Evolutionary conservation across 805 yeast species (phyloP).

Genomic region (Ogataea zsoltii): DNA sequence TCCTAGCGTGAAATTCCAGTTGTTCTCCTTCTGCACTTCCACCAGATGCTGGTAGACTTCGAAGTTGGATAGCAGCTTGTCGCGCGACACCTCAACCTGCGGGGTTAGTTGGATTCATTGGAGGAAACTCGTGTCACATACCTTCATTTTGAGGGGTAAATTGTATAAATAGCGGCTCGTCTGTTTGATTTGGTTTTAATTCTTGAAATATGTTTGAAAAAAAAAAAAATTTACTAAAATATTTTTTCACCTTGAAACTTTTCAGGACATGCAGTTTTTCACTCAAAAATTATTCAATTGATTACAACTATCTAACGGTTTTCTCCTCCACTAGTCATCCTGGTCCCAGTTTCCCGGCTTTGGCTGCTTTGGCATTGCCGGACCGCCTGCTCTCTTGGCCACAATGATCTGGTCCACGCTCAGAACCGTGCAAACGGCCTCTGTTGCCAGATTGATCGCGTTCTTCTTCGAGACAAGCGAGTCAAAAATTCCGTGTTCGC

Average conservation of each 20-base stretch:
- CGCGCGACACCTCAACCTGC: constrained; percentile 52
- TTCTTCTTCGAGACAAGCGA: constrained; percentile 76
- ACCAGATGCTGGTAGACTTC: constrained; percentile 62
- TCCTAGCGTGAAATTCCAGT: constrained; percentile 44
- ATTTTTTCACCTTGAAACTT: not conserved
- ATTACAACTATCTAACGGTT: not conserved
- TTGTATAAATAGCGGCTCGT: too few relatives aligned
- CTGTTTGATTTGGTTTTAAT: too few relatives aligned
- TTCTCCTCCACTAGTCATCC: constrained; percentile 54
- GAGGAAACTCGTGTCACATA: constrained; percentile 5
- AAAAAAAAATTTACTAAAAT: not conserved
- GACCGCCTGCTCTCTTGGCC: constrained; percentile 99
- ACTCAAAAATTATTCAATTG: not conserved
- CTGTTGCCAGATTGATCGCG: constrained; percentile 92
- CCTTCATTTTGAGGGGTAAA: constrained; percentile 12
- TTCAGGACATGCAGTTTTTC: not conserved
- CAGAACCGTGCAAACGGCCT: constrained; percentile 87
- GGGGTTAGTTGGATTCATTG: not conserved
- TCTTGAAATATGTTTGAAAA: not conserved
- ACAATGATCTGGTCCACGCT: constrained; percentile 96
- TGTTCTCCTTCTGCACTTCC: constrained; percentile 46
- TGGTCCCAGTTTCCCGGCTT: constrained; percentile 96
- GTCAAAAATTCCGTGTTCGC: constrained; percentile 71
- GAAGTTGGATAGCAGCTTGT: constrained; percentile 59
- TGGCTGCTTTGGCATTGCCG: constrained; percentile 81